Percentiles rank a stretch among this genome's conserved stretches.
Evolutionary conservation across 371 early-diverging fungal genomes (phyloP).

Genomic region (Mucor indicus): DNA sequence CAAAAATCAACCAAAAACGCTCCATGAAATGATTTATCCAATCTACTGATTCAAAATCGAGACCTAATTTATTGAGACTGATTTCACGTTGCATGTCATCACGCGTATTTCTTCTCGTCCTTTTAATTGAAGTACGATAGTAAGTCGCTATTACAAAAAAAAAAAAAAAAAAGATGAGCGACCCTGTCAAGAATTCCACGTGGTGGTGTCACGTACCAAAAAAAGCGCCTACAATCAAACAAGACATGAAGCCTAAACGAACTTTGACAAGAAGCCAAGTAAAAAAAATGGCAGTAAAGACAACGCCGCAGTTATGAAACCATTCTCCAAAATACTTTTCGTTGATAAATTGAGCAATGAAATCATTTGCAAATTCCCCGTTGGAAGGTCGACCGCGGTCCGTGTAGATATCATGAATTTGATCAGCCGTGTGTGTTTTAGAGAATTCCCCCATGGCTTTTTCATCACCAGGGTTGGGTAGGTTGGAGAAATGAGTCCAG

Average conservation of each 20-base stretch:
- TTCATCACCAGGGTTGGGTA: constrained; percentile 49
- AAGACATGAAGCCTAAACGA: constrained; percentile 36
- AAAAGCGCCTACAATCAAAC: constrained; percentile 34
- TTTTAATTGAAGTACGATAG: constrained; percentile 67
- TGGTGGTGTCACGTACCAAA: constrained; percentile 23
- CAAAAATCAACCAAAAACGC: constrained; percentile 90
- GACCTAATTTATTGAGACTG: constrained; percentile 40
- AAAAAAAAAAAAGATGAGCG: neutral
- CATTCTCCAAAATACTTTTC: constrained; percentile 47
- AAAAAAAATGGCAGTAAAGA: constrained; percentile 34
- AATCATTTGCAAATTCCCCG: constrained; percentile 16
- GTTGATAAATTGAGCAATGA: constrained; percentile 33
- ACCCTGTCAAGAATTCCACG: neutral
- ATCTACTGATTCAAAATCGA: constrained; percentile 81
- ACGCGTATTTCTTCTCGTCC: constrained; percentile 60
- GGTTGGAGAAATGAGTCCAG: constrained; percentile 40
- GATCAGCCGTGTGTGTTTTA: constrained; percentile 16
- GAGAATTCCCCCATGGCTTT: constrained; percentile 18
- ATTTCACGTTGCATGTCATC: constrained; percentile 68
- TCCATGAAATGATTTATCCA: constrained; percentile 94
- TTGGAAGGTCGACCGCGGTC: constrained; percentile 18
- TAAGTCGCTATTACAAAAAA: constrained; percentile 49
- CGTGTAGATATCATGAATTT: constrained; percentile 19
- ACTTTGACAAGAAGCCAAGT: constrained; percentile 37
- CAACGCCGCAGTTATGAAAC: constrained; percentile 38